Percentiles rank a stretch among this genome's conserved stretches.
phyloP scores from a whole-genome alignment of 768 basidiomycete species.

The Rhodosporidiobolus odoratus region DNA sequence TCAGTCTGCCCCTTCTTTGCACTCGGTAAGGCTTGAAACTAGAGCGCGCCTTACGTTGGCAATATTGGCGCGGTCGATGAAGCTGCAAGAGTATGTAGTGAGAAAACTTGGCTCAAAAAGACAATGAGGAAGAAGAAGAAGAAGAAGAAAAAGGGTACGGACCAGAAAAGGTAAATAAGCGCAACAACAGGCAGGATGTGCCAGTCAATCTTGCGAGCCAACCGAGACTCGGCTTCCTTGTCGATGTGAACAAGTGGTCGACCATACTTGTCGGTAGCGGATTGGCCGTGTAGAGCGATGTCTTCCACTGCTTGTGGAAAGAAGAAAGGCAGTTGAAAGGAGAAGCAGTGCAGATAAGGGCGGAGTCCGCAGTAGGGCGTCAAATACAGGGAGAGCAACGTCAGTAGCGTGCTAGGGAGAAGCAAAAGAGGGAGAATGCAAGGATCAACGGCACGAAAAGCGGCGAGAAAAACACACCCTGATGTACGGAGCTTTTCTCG shows the following conservation, averaged over 20 bases:
- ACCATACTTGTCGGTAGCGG: conserved; percentile 36
- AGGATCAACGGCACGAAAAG: not conserved
- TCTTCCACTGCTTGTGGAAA: conserved; percentile 9
- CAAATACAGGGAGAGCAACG: too few relatives aligned
- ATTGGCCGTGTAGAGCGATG: conserved; percentile 30
- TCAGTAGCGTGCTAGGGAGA: too few relatives aligned
- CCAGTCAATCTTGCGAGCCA: conserved; percentile 30
- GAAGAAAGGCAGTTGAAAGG: not conserved
- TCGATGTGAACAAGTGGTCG: conserved; percentile 17
- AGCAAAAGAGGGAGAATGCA: not conserved
- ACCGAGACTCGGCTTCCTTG: conserved; percentile 2
- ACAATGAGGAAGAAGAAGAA: not conserved
- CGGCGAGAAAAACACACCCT: not conserved
- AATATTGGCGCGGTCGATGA: conserved; percentile 8
- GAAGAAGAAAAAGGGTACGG: not conserved
- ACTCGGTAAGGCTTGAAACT: too few relatives aligned
- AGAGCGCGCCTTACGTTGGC: too few relatives aligned
- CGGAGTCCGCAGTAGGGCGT: too few relatives aligned
- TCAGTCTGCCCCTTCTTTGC: too few relatives aligned
- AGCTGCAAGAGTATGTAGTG: not conserved
- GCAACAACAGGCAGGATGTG: conserved; percentile 21
- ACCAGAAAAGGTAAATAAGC: conserved; percentile 29
- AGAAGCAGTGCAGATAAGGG: too few relatives aligned
- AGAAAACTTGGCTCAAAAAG: not conserved
- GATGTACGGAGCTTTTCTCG: conserved; percentile 3